Evolutionary conservation across 164 flowering plant genomes (phyloP).

Genomic region (Vitis rupestris): DNA sequence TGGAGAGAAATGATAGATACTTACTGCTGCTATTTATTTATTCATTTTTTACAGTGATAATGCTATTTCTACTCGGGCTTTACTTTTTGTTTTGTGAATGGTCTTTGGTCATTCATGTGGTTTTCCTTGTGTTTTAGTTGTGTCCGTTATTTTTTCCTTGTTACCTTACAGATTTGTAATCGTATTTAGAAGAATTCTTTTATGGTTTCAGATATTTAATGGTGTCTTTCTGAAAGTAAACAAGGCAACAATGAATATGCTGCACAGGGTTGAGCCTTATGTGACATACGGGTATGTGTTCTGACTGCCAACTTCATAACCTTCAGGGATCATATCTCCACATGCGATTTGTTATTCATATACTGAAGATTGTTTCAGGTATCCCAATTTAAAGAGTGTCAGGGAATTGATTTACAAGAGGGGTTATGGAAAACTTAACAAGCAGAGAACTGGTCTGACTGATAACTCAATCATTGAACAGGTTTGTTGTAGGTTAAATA

Average conservation of each 20-base stretch:
- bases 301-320: no score
- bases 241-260: constrained; percentile 69
- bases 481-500: constrained; percentile 18
- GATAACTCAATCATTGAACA: constrained; percentile 52
- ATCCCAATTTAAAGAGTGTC: constrained; percentile 62
- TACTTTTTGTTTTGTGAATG: no score
- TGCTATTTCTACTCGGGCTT: no score
- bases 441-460: constrained; percentile 50
- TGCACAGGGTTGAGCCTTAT: constrained; percentile 65
- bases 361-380: constrained; percentile 21
- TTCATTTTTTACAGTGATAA: no score
- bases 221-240: constrained; percentile 69
- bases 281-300: constrained; percentile 53
- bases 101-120: no score
- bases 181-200: not conserved
- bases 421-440: constrained; percentile 50
- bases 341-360: not conserved
- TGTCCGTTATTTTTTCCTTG: not conserved
- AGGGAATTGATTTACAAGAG: constrained; percentile 58
- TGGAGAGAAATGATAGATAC: no score
- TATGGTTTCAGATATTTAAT: constrained; percentile 51
- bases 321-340: not conserved
- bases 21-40: no score
- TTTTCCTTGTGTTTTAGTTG: not conserved
- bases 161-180: not conserved